Evolutionary conservation across 345 rosid species (phyloP), one percentile per base, ranked within the genome.

Genomic region (Euclidium syriacum): DNA sequence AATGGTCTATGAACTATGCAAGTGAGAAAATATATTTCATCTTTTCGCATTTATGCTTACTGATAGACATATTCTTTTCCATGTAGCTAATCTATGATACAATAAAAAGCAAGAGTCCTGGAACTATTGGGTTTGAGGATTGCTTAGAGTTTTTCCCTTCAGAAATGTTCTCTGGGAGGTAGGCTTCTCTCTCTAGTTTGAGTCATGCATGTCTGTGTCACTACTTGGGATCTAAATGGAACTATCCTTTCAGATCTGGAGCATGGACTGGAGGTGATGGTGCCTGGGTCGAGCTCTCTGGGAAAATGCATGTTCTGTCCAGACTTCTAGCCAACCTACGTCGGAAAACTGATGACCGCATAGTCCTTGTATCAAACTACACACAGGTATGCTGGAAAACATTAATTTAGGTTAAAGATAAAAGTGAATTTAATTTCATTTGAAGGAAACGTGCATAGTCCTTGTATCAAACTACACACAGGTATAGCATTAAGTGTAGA

Each of bases 131-230:
- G 52, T 90, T 94, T 77, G 99, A 87, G 77, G 81, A 87, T 61
- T 89, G 95, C 51, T 59, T 85, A 36, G 83, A 84, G 30, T 94
- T 80, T 76, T 90, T 94, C 73, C 99, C 97, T 34, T 73, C 85
- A 64, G 90, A 78, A 68, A 87, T 94, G 99, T 90, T 94, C 81
- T 90, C 97, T 42, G 99, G 90, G 68, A 85, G 99, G 97, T 81
- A 68, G 35, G 72, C 36, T 64, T 33, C 67, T 52, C 50, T 67
- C 55, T 47, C 23, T 26, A 33, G 12, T 60, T 50, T 36, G 14
- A 43, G 4, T 35, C 59, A 48, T 34, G 19, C 59, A 40, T 51
- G 27, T 49, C 5, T 30, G 62, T 58, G 29, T 43, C 67, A 51
- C 23, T 14, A 14, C 26, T 22, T 68, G 44, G 58, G 41, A 52